Conservation (phyloP, 1,139 yeast species). For the Pichia sp. region DNA sequence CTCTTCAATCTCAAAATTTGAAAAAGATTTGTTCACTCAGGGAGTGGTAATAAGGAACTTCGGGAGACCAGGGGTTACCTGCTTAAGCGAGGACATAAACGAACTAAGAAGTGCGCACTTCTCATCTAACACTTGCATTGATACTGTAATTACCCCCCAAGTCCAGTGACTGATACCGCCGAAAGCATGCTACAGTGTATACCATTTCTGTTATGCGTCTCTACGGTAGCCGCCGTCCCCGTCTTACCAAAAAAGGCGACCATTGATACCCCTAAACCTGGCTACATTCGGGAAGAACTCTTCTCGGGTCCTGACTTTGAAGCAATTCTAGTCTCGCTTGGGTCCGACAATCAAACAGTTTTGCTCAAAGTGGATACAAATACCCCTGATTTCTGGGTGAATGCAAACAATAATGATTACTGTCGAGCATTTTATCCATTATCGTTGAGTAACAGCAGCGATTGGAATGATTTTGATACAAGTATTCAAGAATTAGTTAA, state of each 20-base stretch:
- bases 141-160: no score
- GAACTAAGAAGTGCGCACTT: no score
- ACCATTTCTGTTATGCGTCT: no score
- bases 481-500: slow-evolving; percentile 1
- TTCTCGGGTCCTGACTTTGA: slow-evolving; percentile 5
- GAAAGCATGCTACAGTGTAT: no score
- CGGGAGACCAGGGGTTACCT: no score
- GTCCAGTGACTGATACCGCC: no score
- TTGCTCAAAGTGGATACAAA: slow-evolving; percentile 12
- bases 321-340: slow-evolving; percentile 11
- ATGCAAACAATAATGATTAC: slow-evolving; percentile 9
- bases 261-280: background rate
- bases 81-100: no score
- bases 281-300: slow-evolving; percentile 4
- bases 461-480: slow-evolving; percentile 7
- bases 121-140: no score
- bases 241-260: background rate
- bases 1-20: no score
- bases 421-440: slow-evolving; percentile 12
- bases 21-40: no score
- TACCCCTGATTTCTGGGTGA: slow-evolving; percentile 14
- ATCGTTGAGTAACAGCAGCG: background rate
- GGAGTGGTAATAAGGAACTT: no score
- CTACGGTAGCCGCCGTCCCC: no score
- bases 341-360: slow-evolving; percentile 13